Base-by-base conservation (phyloP, 208 protist genomes). In the Herpetomonas tarakana region DNA sequence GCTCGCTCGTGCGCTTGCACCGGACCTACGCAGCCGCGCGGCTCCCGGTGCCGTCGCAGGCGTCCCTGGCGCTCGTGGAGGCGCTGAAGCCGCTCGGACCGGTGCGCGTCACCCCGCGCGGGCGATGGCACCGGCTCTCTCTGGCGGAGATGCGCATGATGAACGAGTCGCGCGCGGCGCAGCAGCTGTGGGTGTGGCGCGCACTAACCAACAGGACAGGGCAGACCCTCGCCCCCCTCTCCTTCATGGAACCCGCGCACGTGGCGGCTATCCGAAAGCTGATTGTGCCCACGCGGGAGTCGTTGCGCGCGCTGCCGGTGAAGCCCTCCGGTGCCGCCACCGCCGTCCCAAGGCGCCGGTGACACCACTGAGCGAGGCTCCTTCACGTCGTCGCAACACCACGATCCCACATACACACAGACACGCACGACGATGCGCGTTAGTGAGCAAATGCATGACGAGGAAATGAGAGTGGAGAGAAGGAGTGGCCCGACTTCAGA, bases 41-140 rank as follows among this genome's bases (percentile, higher is more conserved):
- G 30, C 24, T 41, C 38, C 61, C 41, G 1, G 69, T 91, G 31
- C 79, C 83, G 0, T 61, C 59, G 35, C 58, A 45, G 12, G 71
- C 59, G 9, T 84, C 83, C 12, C 65, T 87, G 21, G 46, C 77
- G n/a, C 38, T 91, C 3, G 64, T 91, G 30, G 83, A 85, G 28
- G 70, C 65, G 45, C 62, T 81, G 56, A 86, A 79, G 44, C 63
- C 59, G 21, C 30, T 62, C 39, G 29, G 25, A 63, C 1, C 30
- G 47, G 31, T 19, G 24, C 30, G 7, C 38, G 7, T 19, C 51
- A 2, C 25, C 9, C 16, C 45, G 9, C 19, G 2, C 9, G 2
- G 21, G 26, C 6, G 29, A 19, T 18, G 31, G 39, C 39, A 18
- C 54, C 14, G 14, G 12, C 22, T 21, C 44, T 3, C 45, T 44